Conservation (phyloP, 225 moss, liverwort and hornwort genomes). For the Pseudoscleropodium purum region DNA sequence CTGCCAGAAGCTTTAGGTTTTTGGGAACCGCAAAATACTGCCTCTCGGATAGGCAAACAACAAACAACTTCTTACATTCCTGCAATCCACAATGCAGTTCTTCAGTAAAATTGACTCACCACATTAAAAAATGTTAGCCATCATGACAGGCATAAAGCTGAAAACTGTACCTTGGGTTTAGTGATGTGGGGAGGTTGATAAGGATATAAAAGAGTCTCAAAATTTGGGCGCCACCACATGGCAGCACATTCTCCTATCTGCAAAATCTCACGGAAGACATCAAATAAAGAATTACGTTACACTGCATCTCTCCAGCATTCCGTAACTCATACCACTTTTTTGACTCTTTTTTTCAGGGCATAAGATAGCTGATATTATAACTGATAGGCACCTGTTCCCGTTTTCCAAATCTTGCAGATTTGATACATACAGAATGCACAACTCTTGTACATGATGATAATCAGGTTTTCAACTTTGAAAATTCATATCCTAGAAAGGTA, state of each 20-base stretch:
- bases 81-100: slow-evolving; percentile 20
- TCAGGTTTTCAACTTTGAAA: neutral
- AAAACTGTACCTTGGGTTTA: slow-evolving; percentile 73
- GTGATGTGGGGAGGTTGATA: slow-evolving; percentile 99
- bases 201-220: slow-evolving; percentile 95
- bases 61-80: slow-evolving; percentile 99
- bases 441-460: neutral
- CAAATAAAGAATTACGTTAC: neutral
- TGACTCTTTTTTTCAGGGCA: neutral
- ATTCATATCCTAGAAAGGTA: neutral
- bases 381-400: neutral
- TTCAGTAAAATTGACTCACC: neutral
- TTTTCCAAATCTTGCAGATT: neutral
- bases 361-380: neutral
- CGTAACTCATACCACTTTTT: neutral
- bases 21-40: slow-evolving; percentile 99
- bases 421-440: neutral
- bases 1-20: slow-evolving; percentile 89
- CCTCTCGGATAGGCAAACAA: slow-evolving; percentile 83
- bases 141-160: neutral
- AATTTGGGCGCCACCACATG: slow-evolving; percentile 99
- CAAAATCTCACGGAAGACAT: neutral
- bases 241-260: slow-evolving; percentile 99
- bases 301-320: neutral
- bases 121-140: neutral